Base-by-base conservation (phyloP, 805 yeast species). In the Metschnikowia chrysomelidarum region DNA sequence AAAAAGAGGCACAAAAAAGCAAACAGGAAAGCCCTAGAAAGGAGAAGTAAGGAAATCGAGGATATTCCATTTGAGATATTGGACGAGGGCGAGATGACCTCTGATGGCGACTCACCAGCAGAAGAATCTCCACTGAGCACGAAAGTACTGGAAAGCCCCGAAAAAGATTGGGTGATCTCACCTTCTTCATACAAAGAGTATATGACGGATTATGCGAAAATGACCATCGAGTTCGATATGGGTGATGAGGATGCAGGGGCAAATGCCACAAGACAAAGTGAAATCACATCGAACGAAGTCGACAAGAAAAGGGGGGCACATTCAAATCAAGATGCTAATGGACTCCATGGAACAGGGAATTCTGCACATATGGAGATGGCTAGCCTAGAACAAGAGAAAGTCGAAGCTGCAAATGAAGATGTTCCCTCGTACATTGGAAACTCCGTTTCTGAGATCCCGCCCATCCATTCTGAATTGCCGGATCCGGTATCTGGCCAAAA, bases 171-270 rank as follows among this genome's bases (percentile, higher is more conserved):
- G 19, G 31, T 38, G 1, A 17, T 47, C 7, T 43, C 51, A 3
- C 48, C 50, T 12, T 38, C 44, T 3, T 40, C 51, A 7, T 47
- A 47, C 20, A 35, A 36, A 13, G 46, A 40, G 13, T 47, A 47
- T 23, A 39, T 34, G 30, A 24, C 34, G 11, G 50, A 47, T 24
- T 25, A 43, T 18, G 26, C 31, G 22, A 30, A 32, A 14, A 40
- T 47, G 44, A 37, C 31, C 3, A 32, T 35, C 1, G 48, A 40
- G 15, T 37, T 45, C 13, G 25, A 7, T n/a, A n/a, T n/a, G n/a
- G n/a, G n/a, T 21, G 27, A 5, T 11, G 25, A 26, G 3, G 28
- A 19, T 6, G 28, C 40, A 15, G 14, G 10, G 3, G 24, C 27
- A 1, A 25, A 27, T 6, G 11, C 18, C 3, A 6, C 10, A 19